Conservation (phyloP, 331 rosid genomes). For the Pyrus hybrid region DNA sequence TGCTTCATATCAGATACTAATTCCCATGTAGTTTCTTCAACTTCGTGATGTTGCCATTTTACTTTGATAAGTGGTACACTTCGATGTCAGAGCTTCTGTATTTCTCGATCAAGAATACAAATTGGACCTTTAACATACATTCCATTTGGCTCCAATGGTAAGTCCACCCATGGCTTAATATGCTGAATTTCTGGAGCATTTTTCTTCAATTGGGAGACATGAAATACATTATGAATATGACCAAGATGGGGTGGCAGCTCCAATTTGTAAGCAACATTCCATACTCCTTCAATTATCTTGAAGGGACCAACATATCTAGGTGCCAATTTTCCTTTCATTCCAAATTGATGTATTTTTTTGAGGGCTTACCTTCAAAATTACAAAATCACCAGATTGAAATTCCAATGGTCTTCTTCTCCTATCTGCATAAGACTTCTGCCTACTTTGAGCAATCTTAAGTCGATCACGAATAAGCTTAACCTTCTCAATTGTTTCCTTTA, state of each 20-base stretch:
- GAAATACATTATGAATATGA: not conserved
- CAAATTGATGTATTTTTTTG: not conserved
- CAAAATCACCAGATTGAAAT: not conserved
- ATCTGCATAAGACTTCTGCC: not conserved
- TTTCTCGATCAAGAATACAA: not conserved
- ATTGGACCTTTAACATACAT: not conserved
- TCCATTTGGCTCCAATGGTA: not conserved
- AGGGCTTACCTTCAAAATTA: not conserved
- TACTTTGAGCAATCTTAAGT: not conserved
- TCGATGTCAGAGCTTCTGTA: not conserved
- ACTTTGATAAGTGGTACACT: not conserved
- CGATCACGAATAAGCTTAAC: not conserved
- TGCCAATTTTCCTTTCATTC: not conserved
- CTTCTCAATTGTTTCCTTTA: not conserved
- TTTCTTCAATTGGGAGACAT: not conserved
- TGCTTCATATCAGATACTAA: not conserved
- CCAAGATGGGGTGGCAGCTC: not conserved
- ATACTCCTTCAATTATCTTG: not conserved
- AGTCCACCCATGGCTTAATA: not conserved
- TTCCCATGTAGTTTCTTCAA: not conserved
- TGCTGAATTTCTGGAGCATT: not conserved
- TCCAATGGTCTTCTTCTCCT: not conserved
- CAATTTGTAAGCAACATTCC: not conserved
- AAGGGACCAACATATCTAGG: not conserved
- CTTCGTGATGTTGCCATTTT: not conserved